Evolutionary conservation across 192 early-diverging fungal genomes (phyloP).

Genomic region (Haplosporangium gracile): DNA sequence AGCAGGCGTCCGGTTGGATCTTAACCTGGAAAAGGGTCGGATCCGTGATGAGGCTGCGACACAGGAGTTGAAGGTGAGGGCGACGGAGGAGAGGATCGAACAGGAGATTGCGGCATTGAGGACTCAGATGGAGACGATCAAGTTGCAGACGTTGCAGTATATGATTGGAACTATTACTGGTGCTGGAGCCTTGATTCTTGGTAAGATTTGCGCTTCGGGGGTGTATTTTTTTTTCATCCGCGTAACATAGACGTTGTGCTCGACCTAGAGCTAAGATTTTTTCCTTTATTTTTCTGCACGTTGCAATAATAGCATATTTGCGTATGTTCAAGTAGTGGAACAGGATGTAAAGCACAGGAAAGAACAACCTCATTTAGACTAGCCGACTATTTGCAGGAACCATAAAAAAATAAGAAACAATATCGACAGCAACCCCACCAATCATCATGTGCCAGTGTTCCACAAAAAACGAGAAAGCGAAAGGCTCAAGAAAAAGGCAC

Average conservation of each 20-base stretch:
- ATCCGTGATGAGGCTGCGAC: slow-evolving; percentile 87
- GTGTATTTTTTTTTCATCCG: neutral
- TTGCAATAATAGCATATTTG: slow-evolving; percentile 59
- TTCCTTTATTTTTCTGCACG: neutral
- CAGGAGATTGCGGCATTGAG: slow-evolving; percentile 85
- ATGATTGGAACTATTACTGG: slow-evolving; percentile 89
- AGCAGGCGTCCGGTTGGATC: slow-evolving; percentile 86
- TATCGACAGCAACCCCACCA: neutral
- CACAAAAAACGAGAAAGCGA: neutral
- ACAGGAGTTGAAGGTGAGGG: slow-evolving; percentile 87
- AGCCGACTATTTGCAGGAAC: neutral
- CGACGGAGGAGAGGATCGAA: slow-evolving; percentile 91
- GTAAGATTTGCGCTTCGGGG: slow-evolving; percentile 33
- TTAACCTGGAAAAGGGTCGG: slow-evolving; percentile 90
- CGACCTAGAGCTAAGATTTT: neutral
- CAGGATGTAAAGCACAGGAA: neutral
- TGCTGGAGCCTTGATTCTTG: slow-evolving; percentile 82
- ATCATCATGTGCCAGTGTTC: neutral
- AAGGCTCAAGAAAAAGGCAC: neutral
- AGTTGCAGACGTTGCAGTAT: slow-evolving; percentile 84
- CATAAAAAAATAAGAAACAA: neutral
- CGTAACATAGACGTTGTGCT: neutral
- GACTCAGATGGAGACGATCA: slow-evolving; percentile 91
- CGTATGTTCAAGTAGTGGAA: slow-evolving; percentile 66
- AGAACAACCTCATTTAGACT: neutral